Evolutionary conservation across 495 filamentous ascomycete species (phyloP).

Genomic region (Tetracladium setigerum): DNA sequence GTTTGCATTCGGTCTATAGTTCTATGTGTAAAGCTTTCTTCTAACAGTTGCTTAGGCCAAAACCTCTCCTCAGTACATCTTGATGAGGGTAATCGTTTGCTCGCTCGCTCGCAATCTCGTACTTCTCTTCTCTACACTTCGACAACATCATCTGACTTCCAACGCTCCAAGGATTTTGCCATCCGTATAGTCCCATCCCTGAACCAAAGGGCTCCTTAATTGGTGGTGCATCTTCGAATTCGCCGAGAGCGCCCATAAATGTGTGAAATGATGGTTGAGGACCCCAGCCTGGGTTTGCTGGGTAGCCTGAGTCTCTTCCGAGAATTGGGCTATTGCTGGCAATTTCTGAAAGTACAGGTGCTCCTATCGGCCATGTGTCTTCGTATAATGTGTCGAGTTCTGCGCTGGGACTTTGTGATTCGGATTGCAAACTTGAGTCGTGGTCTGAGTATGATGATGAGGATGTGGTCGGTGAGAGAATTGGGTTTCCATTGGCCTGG

Average conservation of each 20-base stretch:
- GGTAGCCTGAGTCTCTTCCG: slow-evolving; percentile 5
- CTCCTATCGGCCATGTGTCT: slow-evolving; percentile 11
- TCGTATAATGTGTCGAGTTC: slow-evolving; percentile 19
- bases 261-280: slow-evolving; percentile 18
- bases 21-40: too few species aligned
- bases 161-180: slow-evolving; percentile 4
- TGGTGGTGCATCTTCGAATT: slow-evolving; percentile 17
- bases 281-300: slow-evolving; percentile 11
- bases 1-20: too few species aligned
- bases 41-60: too few species aligned
- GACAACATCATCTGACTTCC: slow-evolving; percentile 13
- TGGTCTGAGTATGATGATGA: slow-evolving; percentile 11
- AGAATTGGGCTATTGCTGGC: slow-evolving; percentile 4
- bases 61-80: too few species aligned
- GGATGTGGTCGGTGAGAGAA: slow-evolving; percentile 1
- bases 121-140: slow-evolving; percentile 19
- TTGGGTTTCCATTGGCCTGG: too few species aligned
- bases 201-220: slow-evolving; percentile 35
- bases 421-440: slow-evolving; percentile 5
- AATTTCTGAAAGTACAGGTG: slow-evolving; percentile 4
- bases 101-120: slow-evolving; percentile 9
- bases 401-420: not conserved
- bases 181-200: slow-evolving; percentile 24
- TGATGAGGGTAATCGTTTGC: not conserved
- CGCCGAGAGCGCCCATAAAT: slow-evolving; percentile 22